These are phyloP conservation scores for Crithidia fasciculata DNA, from an alignment of 208 protist genomes.

Conservation along the genomic window DNA sequence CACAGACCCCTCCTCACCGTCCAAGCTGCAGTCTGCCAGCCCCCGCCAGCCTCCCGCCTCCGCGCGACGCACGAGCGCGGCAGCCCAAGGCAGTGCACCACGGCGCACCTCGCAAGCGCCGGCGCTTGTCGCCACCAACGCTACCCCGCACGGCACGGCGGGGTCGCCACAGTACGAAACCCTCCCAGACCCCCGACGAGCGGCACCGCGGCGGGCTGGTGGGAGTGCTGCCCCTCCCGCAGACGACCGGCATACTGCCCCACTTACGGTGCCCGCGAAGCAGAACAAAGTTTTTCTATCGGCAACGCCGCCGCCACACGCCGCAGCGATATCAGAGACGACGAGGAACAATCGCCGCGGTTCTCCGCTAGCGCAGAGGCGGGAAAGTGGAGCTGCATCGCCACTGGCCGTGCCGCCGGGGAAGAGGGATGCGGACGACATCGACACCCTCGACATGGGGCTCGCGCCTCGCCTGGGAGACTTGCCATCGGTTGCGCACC, in stretches of 20 bases:
- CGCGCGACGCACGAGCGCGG: neutral
- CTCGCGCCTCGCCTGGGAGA: constrained; percentile 12
- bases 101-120: neutral
- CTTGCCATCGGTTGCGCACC: neutral
- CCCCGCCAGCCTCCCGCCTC: neutral
- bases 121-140: neutral
- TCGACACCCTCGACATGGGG: constrained; percentile 4
- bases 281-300: no score
- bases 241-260: no score
- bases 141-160: neutral
- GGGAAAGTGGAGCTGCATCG: neutral
- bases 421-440: constrained; percentile 11
- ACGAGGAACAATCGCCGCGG: no score
- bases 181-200: constrained; percentile 1
- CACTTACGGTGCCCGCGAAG: no score
- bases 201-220: neutral
- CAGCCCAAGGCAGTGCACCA: neutral
- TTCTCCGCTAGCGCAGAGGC: no score
- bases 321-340: no score
- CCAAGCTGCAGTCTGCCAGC: constrained; percentile 4
- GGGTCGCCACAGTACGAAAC: neutral
- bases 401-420: neutral
- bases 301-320: no score
- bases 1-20: neutral
- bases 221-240: no score